Evolutionary conservation across 2,329 filamentous ascomycete genomes (phyloP).

Genomic region (Penicillium sp.): DNA sequence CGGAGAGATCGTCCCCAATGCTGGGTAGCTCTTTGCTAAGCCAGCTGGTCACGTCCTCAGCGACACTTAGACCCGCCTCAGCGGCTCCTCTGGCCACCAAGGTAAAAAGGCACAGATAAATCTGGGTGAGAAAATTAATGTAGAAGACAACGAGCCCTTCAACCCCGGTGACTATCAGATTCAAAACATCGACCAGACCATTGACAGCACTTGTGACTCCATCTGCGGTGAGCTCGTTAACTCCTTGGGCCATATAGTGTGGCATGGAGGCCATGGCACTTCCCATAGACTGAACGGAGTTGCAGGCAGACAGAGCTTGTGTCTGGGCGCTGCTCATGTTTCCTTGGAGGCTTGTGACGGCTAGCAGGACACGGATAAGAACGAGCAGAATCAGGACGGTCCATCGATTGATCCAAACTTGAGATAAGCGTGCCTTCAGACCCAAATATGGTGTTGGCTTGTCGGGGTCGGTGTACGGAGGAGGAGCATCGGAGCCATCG

Average conservation of each 20-base stretch:
- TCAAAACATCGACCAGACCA: conserved; percentile 73
- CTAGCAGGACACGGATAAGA: conserved; percentile 73
- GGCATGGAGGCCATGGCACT: conserved; percentile 98
- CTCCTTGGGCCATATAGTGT: conserved; percentile 82
- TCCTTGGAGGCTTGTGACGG: conserved; percentile 67
- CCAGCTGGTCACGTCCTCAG: conserved; percentile 57
- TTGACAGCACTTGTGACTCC: conserved; percentile 77
- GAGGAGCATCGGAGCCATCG: conserved; percentile 45
- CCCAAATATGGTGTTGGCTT: conserved; percentile 87
- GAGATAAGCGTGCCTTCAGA: conserved; percentile 81
- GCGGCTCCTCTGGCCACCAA: conserved; percentile 76
- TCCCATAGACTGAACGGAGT: conserved; percentile 85
- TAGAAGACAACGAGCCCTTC: conserved; percentile 86
- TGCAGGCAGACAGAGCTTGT: conserved; percentile 85
- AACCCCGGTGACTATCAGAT: conserved; percentile 74
- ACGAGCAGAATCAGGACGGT: conserved; percentile 84
- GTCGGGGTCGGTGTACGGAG: conserved; percentile 60
- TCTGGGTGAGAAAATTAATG: conserved; percentile 86
- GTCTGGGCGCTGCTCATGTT: conserved; percentile 71
- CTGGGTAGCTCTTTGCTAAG: conserved; percentile 53
- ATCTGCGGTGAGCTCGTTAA: conserved; percentile 78
- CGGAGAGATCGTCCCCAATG: conserved; percentile 45
- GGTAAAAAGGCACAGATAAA: conserved; percentile 84
- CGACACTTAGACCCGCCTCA: conserved; percentile 61
- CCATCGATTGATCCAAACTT: conserved; percentile 98